Base-by-base conservation (phyloP, 352 stramenopile genomes). In the Phytophthora hybrid region DNA sequence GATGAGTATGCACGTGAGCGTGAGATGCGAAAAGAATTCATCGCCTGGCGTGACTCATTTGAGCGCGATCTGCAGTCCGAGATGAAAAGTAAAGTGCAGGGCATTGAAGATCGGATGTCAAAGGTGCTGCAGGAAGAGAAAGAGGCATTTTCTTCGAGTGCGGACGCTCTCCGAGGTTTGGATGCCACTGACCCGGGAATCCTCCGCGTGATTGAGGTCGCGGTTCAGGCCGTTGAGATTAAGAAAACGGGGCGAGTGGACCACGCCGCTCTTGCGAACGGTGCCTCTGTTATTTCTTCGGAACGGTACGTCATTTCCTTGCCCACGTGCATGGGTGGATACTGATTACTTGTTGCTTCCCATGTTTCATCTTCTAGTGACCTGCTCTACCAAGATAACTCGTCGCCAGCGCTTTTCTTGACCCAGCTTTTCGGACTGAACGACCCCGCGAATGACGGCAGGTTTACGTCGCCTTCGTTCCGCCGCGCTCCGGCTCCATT, bases 201-300 rank as follows among this genome's bases (percentile, higher is more conserved):
- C 26, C 64, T 82, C 37, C 63, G 72, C 13, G 76, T 80, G 13
- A 82, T 82, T 57, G 76, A 82, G 58, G 68, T 82, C 6, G 87
- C 83, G 14, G 74, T 92, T 21, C 73, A 88, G n/a, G 77, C 74
- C 21, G 75, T 92, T 58, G 86, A 92, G 32, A 82, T 84, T 19
- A 87, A 89, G 65, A 89, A 84, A 66, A 73, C 74, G 4, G 85
- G 83, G 0, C 82, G 82, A 18, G 81, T 90, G 18, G 88, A 94
- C 63, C 79, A 90, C 65, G 88, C 88, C 32, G 81, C 85, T 16
- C 75, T 94, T 39, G 83, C 81, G 2, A 94, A 94, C 57, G 88
- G 88, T 18, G 88, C 85, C 1, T 72, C 63, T 1, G 79, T 96
- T 41, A 77, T 94, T 54, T 77, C 83, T 61, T 86, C 80, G 13